A percentile compares a stretch with the other conserved stretches of the same genome.
Evolutionary conservation across 2,329 filamentous ascomycete genomes (phyloP).

Genomic region (Epichloe uncinata): DNA sequence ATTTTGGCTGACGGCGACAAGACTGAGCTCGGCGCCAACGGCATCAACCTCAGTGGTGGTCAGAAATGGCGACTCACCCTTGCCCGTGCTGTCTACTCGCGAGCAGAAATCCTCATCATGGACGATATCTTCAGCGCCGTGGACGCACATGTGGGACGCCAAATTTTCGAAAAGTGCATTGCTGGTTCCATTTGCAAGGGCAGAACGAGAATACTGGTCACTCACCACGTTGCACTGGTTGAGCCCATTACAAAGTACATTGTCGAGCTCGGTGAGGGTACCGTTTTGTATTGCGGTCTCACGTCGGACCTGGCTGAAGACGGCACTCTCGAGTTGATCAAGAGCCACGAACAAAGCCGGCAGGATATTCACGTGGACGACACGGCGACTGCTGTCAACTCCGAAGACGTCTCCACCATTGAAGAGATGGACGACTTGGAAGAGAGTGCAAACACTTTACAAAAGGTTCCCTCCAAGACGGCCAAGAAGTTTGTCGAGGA

Average conservation of each 20-base stretch:
- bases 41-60: slow-evolving; percentile 72
- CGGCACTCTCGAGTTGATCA: slow-evolving; percentile 42
- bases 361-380: slow-evolving; percentile 36
- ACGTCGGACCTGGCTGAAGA: slow-evolving; percentile 50
- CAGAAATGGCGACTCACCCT: slow-evolving; percentile 75
- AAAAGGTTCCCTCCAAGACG: slow-evolving; percentile 36
- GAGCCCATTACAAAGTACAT: slow-evolving; percentile 60
- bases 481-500: slow-evolving; percentile 65
- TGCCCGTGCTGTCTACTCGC: slow-evolving; percentile 66
- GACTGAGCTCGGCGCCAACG: slow-evolving; percentile 74
- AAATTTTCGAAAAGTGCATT: slow-evolving; percentile 65
- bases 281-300: slow-evolving; percentile 48
- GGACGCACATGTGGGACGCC: slow-evolving; percentile 67
- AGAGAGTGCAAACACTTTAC: slow-evolving; percentile 26
- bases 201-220: slow-evolving; percentile 66
- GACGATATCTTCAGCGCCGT: slow-evolving; percentile 79
- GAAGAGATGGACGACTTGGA: slow-evolving; percentile 25
- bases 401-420: slow-evolving; percentile 33
- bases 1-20: slow-evolving; percentile 65
- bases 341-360: slow-evolving; percentile 37
- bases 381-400: slow-evolving; percentile 39
- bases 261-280: slow-evolving; percentile 58
- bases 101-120: slow-evolving; percentile 61
- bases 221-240: slow-evolving; percentile 63
- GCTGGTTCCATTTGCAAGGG: slow-evolving; percentile 55